Evolutionary conservation across 139 green algal species (phyloP).

Genomic region (Mychonastes homosphaera): DNA sequence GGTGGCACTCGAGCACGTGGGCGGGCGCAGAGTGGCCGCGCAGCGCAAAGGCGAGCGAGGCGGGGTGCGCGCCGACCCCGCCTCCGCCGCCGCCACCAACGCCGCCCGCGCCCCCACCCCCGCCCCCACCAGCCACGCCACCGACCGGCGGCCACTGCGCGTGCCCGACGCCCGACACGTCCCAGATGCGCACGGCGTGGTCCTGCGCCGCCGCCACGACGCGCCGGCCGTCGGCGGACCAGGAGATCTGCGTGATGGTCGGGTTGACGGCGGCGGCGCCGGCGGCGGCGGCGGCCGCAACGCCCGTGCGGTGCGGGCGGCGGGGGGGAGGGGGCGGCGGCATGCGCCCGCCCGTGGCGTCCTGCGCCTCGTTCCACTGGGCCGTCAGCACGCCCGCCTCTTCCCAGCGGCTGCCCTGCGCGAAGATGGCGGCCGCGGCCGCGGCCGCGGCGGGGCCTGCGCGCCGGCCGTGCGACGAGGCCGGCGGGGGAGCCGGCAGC

Average conservation of each 20-base stretch:
- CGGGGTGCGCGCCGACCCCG: not conserved
- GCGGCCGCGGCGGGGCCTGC: not conserved
- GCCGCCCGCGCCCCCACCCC: not conserved
- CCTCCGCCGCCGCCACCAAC: not conserved
- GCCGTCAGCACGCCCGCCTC: not conserved
- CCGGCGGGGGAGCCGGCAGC: not conserved
- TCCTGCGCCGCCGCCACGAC: constrained; percentile 17
- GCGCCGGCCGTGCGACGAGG: not conserved
- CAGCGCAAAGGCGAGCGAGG: constrained; percentile 11
- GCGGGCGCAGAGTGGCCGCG: constrained; percentile 32
- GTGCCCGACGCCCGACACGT: constrained; percentile 13
- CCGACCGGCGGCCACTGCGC: constrained; percentile 16
- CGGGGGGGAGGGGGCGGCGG: no score
- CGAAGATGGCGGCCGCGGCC: no score
- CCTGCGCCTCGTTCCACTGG: not conserved
- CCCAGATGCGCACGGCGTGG: constrained; percentile 42
- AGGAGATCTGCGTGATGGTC: constrained; percentile 55
- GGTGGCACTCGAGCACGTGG: constrained; percentile 62
- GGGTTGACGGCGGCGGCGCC: constrained; percentile 18
- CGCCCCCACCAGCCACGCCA: not conserved
- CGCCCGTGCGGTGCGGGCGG: not conserved
- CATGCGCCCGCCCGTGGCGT: no score
- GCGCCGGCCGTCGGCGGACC: constrained; percentile 41
- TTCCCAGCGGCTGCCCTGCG: no score
- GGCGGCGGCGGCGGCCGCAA: constrained; percentile 22